Conservation (phyloP, 768 basidiomycete species). For the Tricholoma bakamatsutake region DNA sequence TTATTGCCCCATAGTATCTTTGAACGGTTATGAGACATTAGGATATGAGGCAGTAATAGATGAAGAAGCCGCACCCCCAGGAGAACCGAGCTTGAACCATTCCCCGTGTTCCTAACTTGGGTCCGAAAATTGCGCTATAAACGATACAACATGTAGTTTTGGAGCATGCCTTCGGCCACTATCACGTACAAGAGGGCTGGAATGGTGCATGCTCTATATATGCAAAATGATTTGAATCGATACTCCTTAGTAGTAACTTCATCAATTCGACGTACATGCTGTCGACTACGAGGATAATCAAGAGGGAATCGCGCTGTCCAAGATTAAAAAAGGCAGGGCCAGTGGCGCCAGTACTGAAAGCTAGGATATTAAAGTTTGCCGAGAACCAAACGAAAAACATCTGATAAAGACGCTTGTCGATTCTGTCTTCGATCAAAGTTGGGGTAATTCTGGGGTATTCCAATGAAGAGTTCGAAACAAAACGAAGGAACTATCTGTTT, state of each 20-base stretch:
- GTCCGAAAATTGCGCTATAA: slow-evolving; percentile 59
- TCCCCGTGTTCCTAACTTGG: slow-evolving; percentile 72
- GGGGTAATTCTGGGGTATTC: slow-evolving; percentile 42
- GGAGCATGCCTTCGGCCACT: no score
- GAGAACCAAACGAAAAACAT: slow-evolving; percentile 73
- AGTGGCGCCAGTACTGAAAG: slow-evolving; percentile 55
- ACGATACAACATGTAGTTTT: not conserved
- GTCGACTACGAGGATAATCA: slow-evolving; percentile 40
- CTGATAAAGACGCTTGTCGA: slow-evolving; percentile 55
- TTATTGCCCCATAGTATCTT: slow-evolving; percentile 51
- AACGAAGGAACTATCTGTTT: not conserved
- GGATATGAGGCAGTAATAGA: not conserved
- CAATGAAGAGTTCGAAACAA: not conserved
- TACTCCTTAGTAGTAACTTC: not conserved
- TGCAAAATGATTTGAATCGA: not conserved
- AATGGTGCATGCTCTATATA: slow-evolving; percentile 33
- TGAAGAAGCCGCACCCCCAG: slow-evolving; percentile 17
- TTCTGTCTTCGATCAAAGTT: slow-evolving; percentile 41
- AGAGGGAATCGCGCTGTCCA: slow-evolving; percentile 43
- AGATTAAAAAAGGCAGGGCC: slow-evolving; percentile 55
- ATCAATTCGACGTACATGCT: slow-evolving; percentile 29
- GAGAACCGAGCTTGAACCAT: slow-evolving; percentile 60
- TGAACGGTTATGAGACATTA: slow-evolving; percentile 1
- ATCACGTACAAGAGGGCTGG: slow-evolving; percentile 55
- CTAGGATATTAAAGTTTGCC: slow-evolving; percentile 60